Conservation (phyloP, 179 eudicot genomes). For the Spinacia oleracea region DNA sequence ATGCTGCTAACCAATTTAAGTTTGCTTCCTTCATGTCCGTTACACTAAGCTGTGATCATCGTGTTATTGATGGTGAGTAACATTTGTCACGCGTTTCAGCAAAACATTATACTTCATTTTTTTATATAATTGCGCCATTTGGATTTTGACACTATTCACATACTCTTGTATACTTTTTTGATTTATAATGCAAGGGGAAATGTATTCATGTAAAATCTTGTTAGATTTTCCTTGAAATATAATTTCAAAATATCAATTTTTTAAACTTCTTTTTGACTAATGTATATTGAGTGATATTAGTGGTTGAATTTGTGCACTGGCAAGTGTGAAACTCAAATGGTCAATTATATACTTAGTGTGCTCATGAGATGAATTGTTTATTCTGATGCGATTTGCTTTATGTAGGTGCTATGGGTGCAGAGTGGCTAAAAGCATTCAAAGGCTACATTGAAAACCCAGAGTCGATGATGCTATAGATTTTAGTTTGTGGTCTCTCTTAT, state of each 20-base stretch:
- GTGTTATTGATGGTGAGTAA: slow-evolving; percentile 89
- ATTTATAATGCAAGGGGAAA: no score
- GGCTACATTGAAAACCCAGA: slow-evolving; percentile 94
- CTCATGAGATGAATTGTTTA: not conserved
- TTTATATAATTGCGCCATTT: no score
- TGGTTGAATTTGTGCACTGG: no score
- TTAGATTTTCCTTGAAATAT: no score
- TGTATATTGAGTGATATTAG: no score
- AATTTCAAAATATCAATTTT: no score
- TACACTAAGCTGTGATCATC: slow-evolving; percentile 95
- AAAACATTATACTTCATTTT: not conserved
- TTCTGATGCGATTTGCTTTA: slow-evolving; percentile 1
- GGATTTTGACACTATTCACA: no score
- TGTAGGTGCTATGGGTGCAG: slow-evolving; percentile 95
- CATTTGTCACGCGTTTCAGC: not conserved
- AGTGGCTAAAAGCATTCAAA: slow-evolving; percentile 95
- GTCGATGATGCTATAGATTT: slow-evolving; percentile 73
- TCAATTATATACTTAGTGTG: no score
- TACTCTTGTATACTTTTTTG: no score
- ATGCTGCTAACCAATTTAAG: slow-evolving; percentile 54
- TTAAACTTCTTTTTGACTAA: no score
- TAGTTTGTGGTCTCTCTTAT: not conserved
- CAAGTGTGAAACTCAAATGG: no score
- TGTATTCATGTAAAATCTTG: no score
- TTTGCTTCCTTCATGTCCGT: slow-evolving; percentile 81